Conservation (phyloP, 176 grass and related monocot species). For the Tuctoria greenei region DNA sequence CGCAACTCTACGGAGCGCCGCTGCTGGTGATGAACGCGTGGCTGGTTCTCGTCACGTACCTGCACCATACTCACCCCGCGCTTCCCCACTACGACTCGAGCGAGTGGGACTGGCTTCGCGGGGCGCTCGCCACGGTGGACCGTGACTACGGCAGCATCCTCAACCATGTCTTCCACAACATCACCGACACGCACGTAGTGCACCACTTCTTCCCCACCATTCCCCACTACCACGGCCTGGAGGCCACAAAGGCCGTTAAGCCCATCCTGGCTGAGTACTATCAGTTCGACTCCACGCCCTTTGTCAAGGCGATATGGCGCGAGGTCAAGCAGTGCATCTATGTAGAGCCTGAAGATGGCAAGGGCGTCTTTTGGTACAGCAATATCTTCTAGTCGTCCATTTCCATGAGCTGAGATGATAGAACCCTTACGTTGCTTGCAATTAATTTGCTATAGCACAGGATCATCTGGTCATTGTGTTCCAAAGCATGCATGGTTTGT, state of each 20-base stretch:
- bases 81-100: constrained; percentile 85
- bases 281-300: constrained; percentile 70
- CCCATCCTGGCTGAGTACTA: constrained; percentile 87
- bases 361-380: constrained; percentile 90
- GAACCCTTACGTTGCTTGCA: too few species aligned
- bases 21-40: constrained; percentile 80
- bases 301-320: constrained; percentile 65
- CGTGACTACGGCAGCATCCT: constrained; percentile 77
- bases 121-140: constrained; percentile 85
- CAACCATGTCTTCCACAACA: constrained; percentile 88
- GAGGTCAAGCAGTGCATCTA: constrained; percentile 85
- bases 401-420: too few species aligned
- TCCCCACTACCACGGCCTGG: constrained; percentile 96
- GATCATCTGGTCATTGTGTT: too few species aligned
- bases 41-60: constrained; percentile 82
- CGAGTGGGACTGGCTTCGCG: constrained; percentile 98
- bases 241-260: constrained; percentile 79
- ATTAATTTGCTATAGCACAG: too few species aligned
- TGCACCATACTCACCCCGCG: constrained; percentile 89
- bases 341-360: constrained; percentile 52
- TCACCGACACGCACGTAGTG: constrained; percentile 89
- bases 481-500: too few species aligned
- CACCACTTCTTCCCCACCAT: constrained; percentile 98
- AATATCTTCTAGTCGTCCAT: background rate
- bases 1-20: constrained; percentile 63